Conservation (phyloP, 2,329 filamentous ascomycete species). For the Fusarium praegraminearum region DNA sequence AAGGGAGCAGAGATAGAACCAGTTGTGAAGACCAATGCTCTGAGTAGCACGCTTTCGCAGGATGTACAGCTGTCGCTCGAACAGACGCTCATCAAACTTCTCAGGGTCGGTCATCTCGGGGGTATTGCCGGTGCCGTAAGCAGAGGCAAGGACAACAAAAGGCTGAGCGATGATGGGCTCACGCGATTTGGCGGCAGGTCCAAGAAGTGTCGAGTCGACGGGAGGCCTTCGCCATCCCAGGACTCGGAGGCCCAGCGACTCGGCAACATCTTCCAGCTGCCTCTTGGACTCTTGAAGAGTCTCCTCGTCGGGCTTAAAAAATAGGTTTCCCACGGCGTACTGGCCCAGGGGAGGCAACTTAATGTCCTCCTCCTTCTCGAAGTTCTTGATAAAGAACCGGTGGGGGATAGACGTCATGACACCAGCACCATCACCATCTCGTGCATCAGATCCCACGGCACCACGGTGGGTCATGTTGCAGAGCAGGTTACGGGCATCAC, state of each 20-base stretch:
- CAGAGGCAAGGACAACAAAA: slow-evolving; percentile 87
- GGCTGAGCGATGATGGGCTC: slow-evolving; percentile 97
- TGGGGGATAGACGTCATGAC: slow-evolving; percentile 99
- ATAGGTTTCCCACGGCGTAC: slow-evolving; percentile 97
- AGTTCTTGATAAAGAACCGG: slow-evolving; percentile 99
- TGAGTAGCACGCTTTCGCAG: slow-evolving; percentile 95
- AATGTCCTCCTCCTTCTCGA: slow-evolving; percentile 89
- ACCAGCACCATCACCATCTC: slow-evolving; percentile 97
- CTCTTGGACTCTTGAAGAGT: slow-evolving; percentile 89
- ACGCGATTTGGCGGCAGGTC: slow-evolving; percentile 90
- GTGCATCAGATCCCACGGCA: slow-evolving; percentile 96
- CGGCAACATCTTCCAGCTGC: slow-evolving; percentile 94
- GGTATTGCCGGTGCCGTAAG: slow-evolving; percentile 84
- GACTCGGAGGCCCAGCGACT: slow-evolving; percentile 86
- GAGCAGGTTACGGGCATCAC: slow-evolving; percentile 94
- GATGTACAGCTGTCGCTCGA: slow-evolving; percentile 94
- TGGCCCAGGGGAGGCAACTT: slow-evolving; percentile 89
- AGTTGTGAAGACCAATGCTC: slow-evolving; percentile 94
- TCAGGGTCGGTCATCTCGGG: slow-evolving; percentile 83
- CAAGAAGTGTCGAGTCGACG: slow-evolving; percentile 90
- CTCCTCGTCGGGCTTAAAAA: slow-evolving; percentile 97
- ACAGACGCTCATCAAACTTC: slow-evolving; percentile 84
- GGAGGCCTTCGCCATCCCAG: slow-evolving; percentile 97
- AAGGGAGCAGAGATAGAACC: slow-evolving; percentile 98
- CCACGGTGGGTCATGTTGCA: slow-evolving; percentile 99